These are phyloP conservation scores for Rhizopogon vinicolor DNA, from an alignment of 768 basidiomycete genomes.

Conservation along the genomic window DNA sequence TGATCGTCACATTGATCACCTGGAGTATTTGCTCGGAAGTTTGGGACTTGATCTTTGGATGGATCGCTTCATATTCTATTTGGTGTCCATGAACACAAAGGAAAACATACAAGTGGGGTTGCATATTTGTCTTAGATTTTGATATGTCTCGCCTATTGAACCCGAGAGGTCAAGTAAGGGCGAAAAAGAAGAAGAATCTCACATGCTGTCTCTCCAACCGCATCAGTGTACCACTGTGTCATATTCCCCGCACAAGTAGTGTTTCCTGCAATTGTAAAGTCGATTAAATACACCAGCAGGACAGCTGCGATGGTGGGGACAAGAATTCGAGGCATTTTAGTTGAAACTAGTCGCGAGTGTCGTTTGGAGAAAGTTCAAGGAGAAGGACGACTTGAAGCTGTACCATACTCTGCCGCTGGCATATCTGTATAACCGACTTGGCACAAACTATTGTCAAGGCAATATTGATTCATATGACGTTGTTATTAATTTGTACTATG, in stretches of 20 bases:
- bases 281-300: neutral
- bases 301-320: neutral
- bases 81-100: neutral
- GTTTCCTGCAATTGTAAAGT: slow-evolving; percentile 12
- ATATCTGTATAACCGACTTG: no score
- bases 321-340: neutral
- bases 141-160: slow-evolving; percentile 18
- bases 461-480: no score
- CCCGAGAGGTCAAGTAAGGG: neutral
- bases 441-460: no score
- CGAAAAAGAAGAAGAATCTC: neutral
- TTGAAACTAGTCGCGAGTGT: neutral
- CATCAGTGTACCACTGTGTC: slow-evolving; percentile 22
- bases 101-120: slow-evolving; percentile 13
- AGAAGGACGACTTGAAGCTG: neutral
- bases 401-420: no score
- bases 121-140: slow-evolving; percentile 23
- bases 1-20: slow-evolving; percentile 22
- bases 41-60: slow-evolving; percentile 15
- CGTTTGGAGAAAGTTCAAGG: neutral
- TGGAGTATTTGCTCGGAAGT: slow-evolving; percentile 15
- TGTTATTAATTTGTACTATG: no score
- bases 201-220: slow-evolving; percentile 25
- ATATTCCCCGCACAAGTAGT: slow-evolving; percentile 15
- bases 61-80: neutral